A percentile compares a stretch with the other conserved stretches of the same genome.
These are phyloP conservation scores for Pyrus pyrifolia DNA, from an alignment of 306 rosid genomes.

Conservation along the genomic window DNA sequence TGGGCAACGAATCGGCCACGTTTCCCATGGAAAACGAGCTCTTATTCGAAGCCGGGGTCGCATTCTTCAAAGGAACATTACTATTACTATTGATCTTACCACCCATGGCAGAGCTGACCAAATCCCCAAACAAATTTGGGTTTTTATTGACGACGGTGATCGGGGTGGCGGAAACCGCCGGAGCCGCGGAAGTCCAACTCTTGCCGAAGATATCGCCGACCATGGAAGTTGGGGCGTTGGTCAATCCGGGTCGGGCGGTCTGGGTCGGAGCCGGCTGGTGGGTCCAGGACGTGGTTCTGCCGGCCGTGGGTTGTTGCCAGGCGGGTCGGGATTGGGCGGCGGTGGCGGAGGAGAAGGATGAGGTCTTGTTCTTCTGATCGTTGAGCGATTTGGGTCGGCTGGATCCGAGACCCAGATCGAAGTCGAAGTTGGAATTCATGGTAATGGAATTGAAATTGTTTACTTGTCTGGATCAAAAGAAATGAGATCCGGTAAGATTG, in stretches of 20 bases:
- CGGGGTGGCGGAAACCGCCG: slow-evolving; percentile 29
- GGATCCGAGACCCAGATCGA: slow-evolving; percentile 86
- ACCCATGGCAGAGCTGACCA: slow-evolving; percentile 74
- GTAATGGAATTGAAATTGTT: background rate
- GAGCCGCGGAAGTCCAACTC: slow-evolving; percentile 59
- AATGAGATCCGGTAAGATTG: background rate
- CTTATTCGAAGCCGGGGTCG: slow-evolving; percentile 33
- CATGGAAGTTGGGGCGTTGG: slow-evolving; percentile 61
- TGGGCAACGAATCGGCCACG: slow-evolving; percentile 64
- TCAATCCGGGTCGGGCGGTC: slow-evolving; percentile 28
- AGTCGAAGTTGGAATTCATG: slow-evolving; percentile 59
- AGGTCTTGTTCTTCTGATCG: slow-evolving; percentile 62
- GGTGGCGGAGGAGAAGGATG: slow-evolving; percentile 24
- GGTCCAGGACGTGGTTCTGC: slow-evolving; percentile 69
- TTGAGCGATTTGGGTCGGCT: slow-evolving; percentile 68
- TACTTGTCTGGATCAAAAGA: background rate
- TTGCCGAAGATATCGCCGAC: slow-evolving; percentile 90
- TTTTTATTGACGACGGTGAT: slow-evolving; percentile 57
- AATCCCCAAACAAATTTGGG: slow-evolving; percentile 88
- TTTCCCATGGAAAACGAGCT: slow-evolving; percentile 65
- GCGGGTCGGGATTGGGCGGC: slow-evolving; percentile 42
- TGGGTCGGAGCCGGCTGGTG: slow-evolving; percentile 63
- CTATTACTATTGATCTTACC: slow-evolving; percentile 26
- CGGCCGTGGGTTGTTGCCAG: slow-evolving; percentile 70
- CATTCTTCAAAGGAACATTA: slow-evolving; percentile 64